Evolutionary conservation across 176 grass and related monocot species (phyloP), one percentile per base, ranked within the genome.

Genomic region (Calamus simplicifolius): DNA sequence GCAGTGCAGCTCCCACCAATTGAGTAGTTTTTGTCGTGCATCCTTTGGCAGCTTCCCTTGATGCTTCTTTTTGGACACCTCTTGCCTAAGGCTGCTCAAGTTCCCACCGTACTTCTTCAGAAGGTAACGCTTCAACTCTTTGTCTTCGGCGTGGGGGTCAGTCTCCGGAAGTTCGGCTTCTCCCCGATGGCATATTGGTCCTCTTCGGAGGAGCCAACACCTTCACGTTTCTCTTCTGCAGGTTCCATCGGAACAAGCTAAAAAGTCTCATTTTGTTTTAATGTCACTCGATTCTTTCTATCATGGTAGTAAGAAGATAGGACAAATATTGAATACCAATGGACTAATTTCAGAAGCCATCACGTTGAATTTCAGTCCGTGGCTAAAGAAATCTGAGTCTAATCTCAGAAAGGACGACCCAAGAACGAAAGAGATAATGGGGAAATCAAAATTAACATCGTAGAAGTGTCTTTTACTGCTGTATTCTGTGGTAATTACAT

Each of bases 21-120:
- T 75, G 61, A 92, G 73, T 5, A 98, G 73, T 79, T 86, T 92
- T 58, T 88, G 81, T 58, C 88, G 80, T 19, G 88, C 84, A 50
- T 92, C 93, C 80, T 86, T 89, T 25, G 93, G 88, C 28, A 98
- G 85, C 77, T 92, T 98, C 52, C 81, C 84, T 66, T 89, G 92
- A 81, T 85, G 92, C 50, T 82, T 89, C 66, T 89, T 81, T 81
- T 89, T 98, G 28, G 84, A 89, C 43, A 98, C 83, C 67, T 83
- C 87, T 28, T 92, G 84, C 25, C 84, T 66, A 18, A 98, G 87
- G 60, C 68, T 82, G 50, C 84, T 80, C 50, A 98, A 38, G 56
- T 85, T 81, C 16, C 93, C 76, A 6, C 88, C 79, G 19, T 98
- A 98, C 69, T 89, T 98, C 70, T 77, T 85, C 69, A 92, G 76